phyloP scores from a whole-genome alignment of 2,329 filamentous ascomycete genomes.

The Grosmannia huntii region DNA sequence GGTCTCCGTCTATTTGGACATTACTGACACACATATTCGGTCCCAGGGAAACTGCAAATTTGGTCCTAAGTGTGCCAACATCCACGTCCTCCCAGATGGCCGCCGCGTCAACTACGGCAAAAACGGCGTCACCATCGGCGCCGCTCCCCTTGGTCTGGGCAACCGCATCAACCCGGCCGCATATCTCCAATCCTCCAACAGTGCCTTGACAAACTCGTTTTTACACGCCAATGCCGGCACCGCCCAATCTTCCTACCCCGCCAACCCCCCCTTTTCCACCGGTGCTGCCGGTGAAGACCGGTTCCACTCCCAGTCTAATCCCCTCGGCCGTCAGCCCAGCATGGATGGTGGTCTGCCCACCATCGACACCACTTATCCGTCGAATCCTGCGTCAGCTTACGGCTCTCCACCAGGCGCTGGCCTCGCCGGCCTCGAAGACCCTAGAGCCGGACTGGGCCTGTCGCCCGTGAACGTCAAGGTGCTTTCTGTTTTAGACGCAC shows the following conservation, averaged over 20 bases:
- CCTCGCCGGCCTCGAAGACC: conserved; percentile 30
- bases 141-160: conserved; percentile 44
- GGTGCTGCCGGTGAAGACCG: conserved; percentile 27
- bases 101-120: conserved; percentile 75
- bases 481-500: conserved; percentile 85
- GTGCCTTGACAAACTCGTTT: conserved; percentile 61
- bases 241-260: background rate
- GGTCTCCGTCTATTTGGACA: too few relatives aligned
- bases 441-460: conserved; percentile 56
- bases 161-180: conserved; percentile 54
- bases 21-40: background rate
- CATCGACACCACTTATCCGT: conserved; percentile 45
- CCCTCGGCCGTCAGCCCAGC: conserved; percentile 35
- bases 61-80: conserved; percentile 91
- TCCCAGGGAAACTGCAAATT: conserved; percentile 94
- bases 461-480: conserved; percentile 61
- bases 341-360: conserved; percentile 43
- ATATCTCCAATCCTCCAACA: conserved; percentile 52
- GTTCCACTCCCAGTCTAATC: conserved; percentile 15
- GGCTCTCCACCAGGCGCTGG: conserved; percentile 53
- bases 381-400: conserved; percentile 48
- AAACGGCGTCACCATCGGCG: conserved; percentile 51
- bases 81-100: conserved; percentile 89
- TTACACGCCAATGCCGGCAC: conserved; percentile 22
- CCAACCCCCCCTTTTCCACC: conserved; percentile 9